Evolutionary conservation across 2,329 filamentous ascomycete genomes (phyloP).

Genomic region (Aplosporella prunicola): DNA sequence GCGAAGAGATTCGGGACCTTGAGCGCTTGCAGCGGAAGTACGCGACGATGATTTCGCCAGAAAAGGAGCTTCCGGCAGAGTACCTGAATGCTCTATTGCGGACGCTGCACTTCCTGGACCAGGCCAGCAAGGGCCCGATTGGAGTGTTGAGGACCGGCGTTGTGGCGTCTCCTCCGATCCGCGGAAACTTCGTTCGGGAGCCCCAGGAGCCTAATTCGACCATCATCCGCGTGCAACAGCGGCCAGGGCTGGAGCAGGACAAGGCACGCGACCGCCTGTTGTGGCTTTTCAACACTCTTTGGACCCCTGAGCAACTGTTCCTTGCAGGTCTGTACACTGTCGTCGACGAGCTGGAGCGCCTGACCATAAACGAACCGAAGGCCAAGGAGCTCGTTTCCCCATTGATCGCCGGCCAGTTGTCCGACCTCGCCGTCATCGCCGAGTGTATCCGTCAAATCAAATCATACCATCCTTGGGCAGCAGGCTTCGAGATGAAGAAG

Average conservation of each 20-base stretch:
- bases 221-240: constrained; percentile 16
- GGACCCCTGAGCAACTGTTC: constrained; percentile 29
- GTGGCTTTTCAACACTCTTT: constrained; percentile 31
- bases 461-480: constrained; percentile 42
- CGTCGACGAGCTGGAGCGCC: constrained; percentile 42
- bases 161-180: constrained; percentile 35
- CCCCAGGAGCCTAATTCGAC: constrained; percentile 16
- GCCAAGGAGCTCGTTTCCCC: constrained; percentile 32
- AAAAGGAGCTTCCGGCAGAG: constrained; percentile 29
- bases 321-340: constrained; percentile 26
- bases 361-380: constrained; percentile 30
- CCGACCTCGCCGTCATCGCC: constrained; percentile 38
- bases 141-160: constrained; percentile 18
- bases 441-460: constrained; percentile 39
- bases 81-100: constrained; percentile 32
- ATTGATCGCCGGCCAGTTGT: constrained; percentile 28
- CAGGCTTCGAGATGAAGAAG: constrained; percentile 25
- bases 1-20: constrained; percentile 18
- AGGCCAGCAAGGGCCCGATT: constrained; percentile 25
- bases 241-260: constrained; percentile 13
- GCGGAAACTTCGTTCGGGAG: constrained; percentile 25
- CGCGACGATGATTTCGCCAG: constrained; percentile 20
- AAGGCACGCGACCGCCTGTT: constrained; percentile 19
- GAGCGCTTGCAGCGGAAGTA: constrained; percentile 27
- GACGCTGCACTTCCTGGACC: constrained; percentile 30